phyloP scores from a whole-genome alignment of 805 yeast species.

The Kodamaea nitidulidarum region DNA sequence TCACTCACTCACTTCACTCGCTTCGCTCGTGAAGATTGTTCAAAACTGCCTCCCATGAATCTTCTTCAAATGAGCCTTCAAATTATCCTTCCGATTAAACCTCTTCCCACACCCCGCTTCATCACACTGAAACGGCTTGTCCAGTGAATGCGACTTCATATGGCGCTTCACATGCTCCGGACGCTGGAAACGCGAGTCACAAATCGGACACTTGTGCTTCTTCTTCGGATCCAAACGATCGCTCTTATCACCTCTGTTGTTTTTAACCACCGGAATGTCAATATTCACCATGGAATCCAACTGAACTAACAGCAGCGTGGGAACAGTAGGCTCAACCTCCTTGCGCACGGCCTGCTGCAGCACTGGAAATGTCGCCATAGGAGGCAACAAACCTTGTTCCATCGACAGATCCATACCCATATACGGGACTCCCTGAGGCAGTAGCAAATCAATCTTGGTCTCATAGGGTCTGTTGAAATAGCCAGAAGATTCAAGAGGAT shows the following conservation, averaged over 20 bases:
- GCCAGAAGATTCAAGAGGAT: slow-evolving; percentile 5
- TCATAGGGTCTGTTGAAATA: slow-evolving; percentile 5
- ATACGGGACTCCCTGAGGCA: not conserved
- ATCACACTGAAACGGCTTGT: slow-evolving; percentile 54
- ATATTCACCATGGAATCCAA: slow-evolving; percentile 11
- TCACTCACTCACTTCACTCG: no score
- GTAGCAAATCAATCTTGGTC: slow-evolving; percentile 35
- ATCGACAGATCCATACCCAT: slow-evolving; percentile 37
- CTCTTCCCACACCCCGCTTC: slow-evolving; percentile 50
- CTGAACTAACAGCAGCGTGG: slow-evolving; percentile 11
- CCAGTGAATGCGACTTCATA: slow-evolving; percentile 54
- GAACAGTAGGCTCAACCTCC: slow-evolving; percentile 9
- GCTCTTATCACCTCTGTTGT: slow-evolving; percentile 22
- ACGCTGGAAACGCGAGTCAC: slow-evolving; percentile 59
- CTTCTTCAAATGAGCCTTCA: slow-evolving; percentile 59
- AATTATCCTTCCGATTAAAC: slow-evolving; percentile 56
- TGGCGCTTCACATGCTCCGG: slow-evolving; percentile 72
- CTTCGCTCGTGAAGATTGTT: not conserved
- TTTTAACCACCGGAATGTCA: slow-evolving; percentile 14
- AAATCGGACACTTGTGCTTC: slow-evolving; percentile 60
- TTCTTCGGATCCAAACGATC: slow-evolving; percentile 46
- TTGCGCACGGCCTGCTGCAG: slow-evolving; percentile 3
- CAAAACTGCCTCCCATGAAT: slow-evolving; percentile 40
- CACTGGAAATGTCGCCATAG: slow-evolving; percentile 28
- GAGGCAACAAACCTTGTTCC: slow-evolving; percentile 24